Percentiles rank a stretch among this genome's conserved stretches.
phyloP scores from a whole-genome alignment of 2,329 filamentous ascomycete genomes.

The Fonsecaea erecta region DNA sequence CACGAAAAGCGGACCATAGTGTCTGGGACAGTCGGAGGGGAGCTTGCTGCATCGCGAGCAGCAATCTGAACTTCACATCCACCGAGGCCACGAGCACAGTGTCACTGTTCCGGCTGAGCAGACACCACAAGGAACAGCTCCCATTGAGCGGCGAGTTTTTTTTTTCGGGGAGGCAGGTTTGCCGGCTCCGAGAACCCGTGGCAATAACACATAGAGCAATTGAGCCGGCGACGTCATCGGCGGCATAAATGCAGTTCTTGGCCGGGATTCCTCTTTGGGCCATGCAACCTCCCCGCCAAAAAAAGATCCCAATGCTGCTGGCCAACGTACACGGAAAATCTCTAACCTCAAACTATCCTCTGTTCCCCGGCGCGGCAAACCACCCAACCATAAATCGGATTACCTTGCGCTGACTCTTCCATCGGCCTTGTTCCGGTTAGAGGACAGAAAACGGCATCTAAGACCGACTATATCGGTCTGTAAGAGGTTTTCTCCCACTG shows the following conservation, averaged over 20 bases:
- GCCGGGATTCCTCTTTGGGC: constrained; percentile 18
- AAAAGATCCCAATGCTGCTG: not conserved
- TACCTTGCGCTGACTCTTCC: not conserved
- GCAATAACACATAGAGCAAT: not conserved
- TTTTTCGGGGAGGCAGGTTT: constrained; percentile 16
- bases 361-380: not conserved
- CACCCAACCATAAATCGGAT: not conserved
- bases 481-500: not conserved
- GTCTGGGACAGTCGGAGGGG: constrained; percentile 37
- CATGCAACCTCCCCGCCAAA: constrained; percentile 1
- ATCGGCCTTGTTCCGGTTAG: not conserved
- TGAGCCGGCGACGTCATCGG: constrained; percentile 1
- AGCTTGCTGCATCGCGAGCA: constrained; percentile 38
- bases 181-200: constrained; percentile 1
- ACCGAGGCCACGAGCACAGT: constrained; percentile 1
- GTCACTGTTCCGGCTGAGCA: not conserved
- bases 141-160: constrained; percentile 7
- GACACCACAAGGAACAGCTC: not conserved
- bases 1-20: constrained; percentile 38
- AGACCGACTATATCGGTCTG: not conserved
- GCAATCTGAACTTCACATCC: not conserved
- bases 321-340: not conserved
- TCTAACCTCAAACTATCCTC: not conserved
- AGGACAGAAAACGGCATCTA: not conserved
- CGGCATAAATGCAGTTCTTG: not conserved